Base-by-base conservation (phyloP, 495 filamentous ascomycete species). In the Choiromyces venosus region DNA sequence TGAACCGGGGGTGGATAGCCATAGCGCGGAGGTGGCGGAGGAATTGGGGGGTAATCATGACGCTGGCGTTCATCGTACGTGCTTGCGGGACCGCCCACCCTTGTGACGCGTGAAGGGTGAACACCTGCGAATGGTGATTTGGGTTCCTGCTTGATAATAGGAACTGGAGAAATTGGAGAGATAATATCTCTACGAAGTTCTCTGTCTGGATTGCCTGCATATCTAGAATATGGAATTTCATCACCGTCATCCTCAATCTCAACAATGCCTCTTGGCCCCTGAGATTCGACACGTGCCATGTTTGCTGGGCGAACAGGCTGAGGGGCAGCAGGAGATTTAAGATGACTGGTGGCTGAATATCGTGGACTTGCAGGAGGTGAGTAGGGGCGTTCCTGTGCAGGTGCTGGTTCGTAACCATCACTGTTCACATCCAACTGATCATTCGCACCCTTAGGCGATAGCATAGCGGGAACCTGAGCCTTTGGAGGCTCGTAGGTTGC, bases 221-320 rank as follows among this genome's bases (percentile, higher is more conserved):
- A 71, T 33, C 68, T 74, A 44, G 67, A 67, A 71, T 71, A 79
- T 56, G 78, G 42, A 19, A 73, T 68, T n/a, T 78, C 75, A 39
- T 69, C 68, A 38, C 67, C 33, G 6, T 46, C 68, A 36, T 36
- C 37, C 44, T 79, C 78, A 69, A 80, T 70, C 61, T 80, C 78
- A 56, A 77, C 66, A 71, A 80, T 68, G 64, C 66, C 67, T 77
- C 75, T 77, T 25, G 71, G 78, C 14, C 77, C 71, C 35, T 80
- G 78, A 10, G 78, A 80, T 69, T 80, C 78, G 68, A 80, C 78
- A 37, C 78, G 78, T 56, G 78, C 78, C 78, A 80, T 77, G 40
- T 80, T 80, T 66, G 78, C 78, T 33, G 78, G 78, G 4, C 78
- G 78, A 35, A 80, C 78, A 36, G 78, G 78, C n/a, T 80, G 78